These are phyloP conservation scores for Solanum hybrid DNA, from an alignment of 305 asterid species.

Conservation along the genomic window DNA sequence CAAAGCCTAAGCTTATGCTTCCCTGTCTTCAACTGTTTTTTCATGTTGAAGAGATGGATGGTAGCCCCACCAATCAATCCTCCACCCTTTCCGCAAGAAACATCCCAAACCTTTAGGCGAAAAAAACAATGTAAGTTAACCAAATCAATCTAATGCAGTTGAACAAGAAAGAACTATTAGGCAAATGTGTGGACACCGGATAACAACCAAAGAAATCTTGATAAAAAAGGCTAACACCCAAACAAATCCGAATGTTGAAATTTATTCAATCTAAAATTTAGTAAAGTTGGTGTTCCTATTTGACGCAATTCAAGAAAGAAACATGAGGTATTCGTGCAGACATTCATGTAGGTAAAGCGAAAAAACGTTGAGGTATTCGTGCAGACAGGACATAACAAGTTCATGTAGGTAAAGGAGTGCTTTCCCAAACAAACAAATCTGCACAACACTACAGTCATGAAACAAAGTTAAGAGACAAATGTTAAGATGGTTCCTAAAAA, in stretches of 20 bases:
- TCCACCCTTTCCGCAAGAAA: conserved; percentile 65
- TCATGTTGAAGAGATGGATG: conserved; percentile 78
- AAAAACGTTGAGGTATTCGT: neutral
- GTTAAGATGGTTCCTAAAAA: neutral
- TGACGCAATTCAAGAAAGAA: neutral
- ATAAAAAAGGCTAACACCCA: neutral
- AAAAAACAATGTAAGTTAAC: neutral
- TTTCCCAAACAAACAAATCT: neutral
- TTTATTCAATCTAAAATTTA: neutral
- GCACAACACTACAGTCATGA: neutral
- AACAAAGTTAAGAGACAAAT: neutral
- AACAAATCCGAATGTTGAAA: neutral
- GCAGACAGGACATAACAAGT: neutral
- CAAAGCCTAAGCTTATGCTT: conserved; percentile 94
- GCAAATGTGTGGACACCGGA: neutral
- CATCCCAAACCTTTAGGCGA: conserved; percentile 64
- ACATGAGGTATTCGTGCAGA: neutral
- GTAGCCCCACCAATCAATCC: conserved; percentile 94
- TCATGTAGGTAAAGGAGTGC: neutral
- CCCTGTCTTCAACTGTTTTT: conserved; percentile 87
- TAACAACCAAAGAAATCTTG: neutral
- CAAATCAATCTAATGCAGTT: neutral
- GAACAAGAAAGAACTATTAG: neutral
- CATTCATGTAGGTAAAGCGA: neutral
- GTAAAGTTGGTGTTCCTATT: neutral